Evolutionary conservation across 1,139 yeast genomes (phyloP).

Genomic region (Sporopachydermia cereana): DNA sequence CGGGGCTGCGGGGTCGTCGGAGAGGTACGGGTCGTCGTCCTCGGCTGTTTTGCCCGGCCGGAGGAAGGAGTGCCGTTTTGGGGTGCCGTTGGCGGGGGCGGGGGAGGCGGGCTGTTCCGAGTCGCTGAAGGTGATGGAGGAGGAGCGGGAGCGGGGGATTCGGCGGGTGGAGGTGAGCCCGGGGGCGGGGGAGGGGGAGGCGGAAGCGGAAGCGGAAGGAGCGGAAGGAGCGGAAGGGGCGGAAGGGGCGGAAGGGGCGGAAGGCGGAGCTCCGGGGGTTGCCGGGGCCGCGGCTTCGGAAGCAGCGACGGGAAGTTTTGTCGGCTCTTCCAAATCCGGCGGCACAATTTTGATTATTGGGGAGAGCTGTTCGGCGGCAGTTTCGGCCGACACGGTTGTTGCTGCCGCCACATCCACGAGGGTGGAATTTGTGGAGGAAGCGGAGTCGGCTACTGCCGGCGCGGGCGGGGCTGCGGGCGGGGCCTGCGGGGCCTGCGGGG

Average conservation of each 20-base stretch:
- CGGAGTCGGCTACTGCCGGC: background rate
- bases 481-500: background rate
- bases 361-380: too few relatives aligned
- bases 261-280: too few relatives aligned
- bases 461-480: background rate
- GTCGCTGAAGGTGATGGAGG: background rate
- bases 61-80: slow-evolving; percentile 1
- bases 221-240: background rate
- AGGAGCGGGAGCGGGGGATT: background rate
- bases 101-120: background rate
- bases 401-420: background rate
- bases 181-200: background rate
- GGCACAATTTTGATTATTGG: too few relatives aligned
- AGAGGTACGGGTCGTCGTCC: background rate
- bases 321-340: too few relatives aligned
- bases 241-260: too few relatives aligned
- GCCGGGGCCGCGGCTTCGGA: too few relatives aligned
- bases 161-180: too few relatives aligned
- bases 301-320: too few relatives aligned
- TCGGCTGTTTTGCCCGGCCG: background rate
- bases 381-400: too few relatives aligned
- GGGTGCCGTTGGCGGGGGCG: background rate
- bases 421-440: background rate
- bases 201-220: background rate
- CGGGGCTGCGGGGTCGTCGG: background rate